Evolutionary conservation across 345 rosid genomes (phyloP).

Genomic region (Eucalyptus lansdowneana): DNA sequence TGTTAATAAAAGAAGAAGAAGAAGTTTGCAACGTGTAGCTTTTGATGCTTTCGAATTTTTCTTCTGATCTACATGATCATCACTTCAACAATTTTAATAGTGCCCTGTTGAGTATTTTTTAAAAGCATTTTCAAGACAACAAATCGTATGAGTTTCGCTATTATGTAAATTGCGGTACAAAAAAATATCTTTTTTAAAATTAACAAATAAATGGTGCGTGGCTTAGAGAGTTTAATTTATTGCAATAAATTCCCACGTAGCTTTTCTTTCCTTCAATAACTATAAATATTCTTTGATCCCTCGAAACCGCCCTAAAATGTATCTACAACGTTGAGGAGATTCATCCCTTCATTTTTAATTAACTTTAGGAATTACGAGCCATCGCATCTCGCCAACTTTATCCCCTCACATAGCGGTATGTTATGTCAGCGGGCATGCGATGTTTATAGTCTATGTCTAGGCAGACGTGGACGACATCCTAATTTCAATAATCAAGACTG

Average conservation of each 20-base stretch:
- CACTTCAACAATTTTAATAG: not conserved
- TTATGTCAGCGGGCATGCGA: not conserved
- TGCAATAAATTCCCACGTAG: not conserved
- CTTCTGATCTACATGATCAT: not conserved
- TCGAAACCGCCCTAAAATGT: not conserved
- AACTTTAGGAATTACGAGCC: not conserved
- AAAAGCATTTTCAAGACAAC: not conserved
- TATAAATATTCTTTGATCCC: not conserved
- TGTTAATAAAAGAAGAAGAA: not conserved
- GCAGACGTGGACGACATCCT: not conserved
- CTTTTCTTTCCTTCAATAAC: not conserved
- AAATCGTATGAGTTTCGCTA: not conserved
- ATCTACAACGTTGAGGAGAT: accelerated
- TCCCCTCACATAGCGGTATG: not conserved
- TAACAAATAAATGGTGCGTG: not conserved
- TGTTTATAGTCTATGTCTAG: not conserved
- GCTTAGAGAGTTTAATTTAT: not conserved
- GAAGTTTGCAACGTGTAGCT: not conserved
- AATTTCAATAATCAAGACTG: not conserved
- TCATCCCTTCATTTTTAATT: not conserved
- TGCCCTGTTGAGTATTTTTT: not conserved
- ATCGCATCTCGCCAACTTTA: not conserved
- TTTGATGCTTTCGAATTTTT: not conserved
- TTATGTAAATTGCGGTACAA: not conserved
- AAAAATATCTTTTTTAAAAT: not conserved